phyloP scores from a whole-genome alignment of 1,284 basidiomycete species.

The Microbotryum violaceum region DNA sequence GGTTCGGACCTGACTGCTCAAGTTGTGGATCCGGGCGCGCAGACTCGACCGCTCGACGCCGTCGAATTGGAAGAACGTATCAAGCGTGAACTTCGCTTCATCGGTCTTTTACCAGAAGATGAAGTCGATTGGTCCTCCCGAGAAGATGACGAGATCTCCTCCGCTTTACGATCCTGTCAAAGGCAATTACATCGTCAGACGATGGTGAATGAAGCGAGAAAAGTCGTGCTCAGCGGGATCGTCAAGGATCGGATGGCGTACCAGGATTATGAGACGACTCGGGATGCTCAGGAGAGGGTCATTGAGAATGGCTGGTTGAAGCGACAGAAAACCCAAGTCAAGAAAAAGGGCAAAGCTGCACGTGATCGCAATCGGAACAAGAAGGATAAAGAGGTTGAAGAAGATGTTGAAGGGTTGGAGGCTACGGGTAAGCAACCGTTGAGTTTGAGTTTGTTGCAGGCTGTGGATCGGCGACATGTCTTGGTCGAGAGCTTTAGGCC shows the following conservation, averaged over 20 bases:
- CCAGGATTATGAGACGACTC: constrained; percentile 72
- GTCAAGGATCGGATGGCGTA: constrained; percentile 83
- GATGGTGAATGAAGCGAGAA: constrained; percentile 73
- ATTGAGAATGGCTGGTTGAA: constrained; percentile 51
- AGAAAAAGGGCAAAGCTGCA: constrained; percentile 42
- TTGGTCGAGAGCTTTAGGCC: constrained; percentile 65
- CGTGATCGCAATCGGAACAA: constrained; percentile 42
- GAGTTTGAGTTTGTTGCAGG: constrained; percentile 59
- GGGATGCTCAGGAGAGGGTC: constrained; percentile 74
- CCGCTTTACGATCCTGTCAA: constrained; percentile 80
- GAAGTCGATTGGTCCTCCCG: constrained; percentile 49
- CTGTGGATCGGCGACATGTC: constrained; percentile 60
- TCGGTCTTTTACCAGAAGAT: constrained; percentile 49
- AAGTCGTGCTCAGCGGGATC: constrained; percentile 60
- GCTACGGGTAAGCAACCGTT: constrained; percentile 57
- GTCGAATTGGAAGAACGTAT: constrained; percentile 50
- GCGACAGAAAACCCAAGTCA: constrained; percentile 41
- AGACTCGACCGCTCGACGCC: constrained; percentile 41
- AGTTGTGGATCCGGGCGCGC: too few relatives aligned
- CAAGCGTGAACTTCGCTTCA: constrained; percentile 47
- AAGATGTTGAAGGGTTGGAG: constrained; percentile 42
- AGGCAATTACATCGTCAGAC: constrained; percentile 67
- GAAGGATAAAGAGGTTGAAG: constrained; percentile 55
- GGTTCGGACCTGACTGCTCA: too few relatives aligned
- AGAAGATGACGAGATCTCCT: constrained; percentile 87